A percentile compares a stretch with the other conserved stretches of the same genome.
Evolutionary conservation across 2,329 filamentous ascomycete genomes (phyloP).

Genomic region (Gliomastix tumulicola): DNA sequence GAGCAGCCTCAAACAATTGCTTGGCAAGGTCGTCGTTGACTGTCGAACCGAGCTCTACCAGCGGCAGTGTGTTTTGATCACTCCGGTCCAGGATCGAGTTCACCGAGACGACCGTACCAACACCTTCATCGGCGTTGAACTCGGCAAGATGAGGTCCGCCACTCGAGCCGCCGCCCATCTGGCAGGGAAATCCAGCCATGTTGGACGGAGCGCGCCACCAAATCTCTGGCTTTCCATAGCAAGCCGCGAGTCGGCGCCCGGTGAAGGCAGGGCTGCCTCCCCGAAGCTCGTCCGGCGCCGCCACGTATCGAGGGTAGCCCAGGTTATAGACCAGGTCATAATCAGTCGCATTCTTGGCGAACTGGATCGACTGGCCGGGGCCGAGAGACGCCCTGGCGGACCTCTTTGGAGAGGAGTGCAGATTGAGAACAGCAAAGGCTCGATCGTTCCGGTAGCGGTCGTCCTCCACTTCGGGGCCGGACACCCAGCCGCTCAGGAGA

Average conservation of each 20-base stretch:
- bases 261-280: not conserved
- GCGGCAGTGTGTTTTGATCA: not conserved
- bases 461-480: too few species aligned
- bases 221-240: not conserved
- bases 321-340: not conserved
- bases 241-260: not conserved
- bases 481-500: not conserved
- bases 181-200: not conserved
- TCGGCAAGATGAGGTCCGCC: slow-evolving; percentile 1
- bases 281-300: not conserved
- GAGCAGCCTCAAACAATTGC: not conserved
- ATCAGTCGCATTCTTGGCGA: not conserved
- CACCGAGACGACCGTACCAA: not conserved
- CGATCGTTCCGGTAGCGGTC: not conserved
- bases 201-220: slow-evolving; percentile 1
- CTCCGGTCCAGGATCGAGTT: not conserved
- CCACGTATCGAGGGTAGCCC: not conserved
- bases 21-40: not conserved
- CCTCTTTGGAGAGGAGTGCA: not conserved
- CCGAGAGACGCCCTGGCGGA: not conserved
- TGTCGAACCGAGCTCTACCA: not conserved
- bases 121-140: not conserved
- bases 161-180: slow-evolving; percentile 1
- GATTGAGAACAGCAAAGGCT: slow-evolving; percentile 1
- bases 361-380: not conserved